Conservation (phyloP, 306 rosid species). For the Nissolia schottii region DNA sequence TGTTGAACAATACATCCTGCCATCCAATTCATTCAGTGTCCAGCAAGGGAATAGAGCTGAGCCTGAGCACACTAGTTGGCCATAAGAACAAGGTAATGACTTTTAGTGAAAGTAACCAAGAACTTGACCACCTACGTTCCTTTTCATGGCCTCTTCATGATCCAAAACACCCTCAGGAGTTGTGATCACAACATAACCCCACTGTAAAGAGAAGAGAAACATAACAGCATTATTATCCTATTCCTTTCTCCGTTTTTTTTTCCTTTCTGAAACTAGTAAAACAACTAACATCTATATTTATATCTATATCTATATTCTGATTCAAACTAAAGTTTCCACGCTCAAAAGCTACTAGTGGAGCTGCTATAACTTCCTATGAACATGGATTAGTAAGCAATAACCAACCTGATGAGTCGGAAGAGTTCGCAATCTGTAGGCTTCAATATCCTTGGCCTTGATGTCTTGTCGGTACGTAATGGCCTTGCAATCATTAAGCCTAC, state of each 20-base stretch:
- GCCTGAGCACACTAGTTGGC: background rate
- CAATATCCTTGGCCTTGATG: constrained; percentile 68
- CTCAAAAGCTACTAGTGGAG: background rate
- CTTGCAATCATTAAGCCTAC: constrained; percentile 74
- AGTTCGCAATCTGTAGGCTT: constrained; percentile 49
- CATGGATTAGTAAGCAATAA: background rate
- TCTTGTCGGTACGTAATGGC: constrained; percentile 77
- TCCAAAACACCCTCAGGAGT: constrained; percentile 95
- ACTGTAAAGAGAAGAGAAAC: constrained; percentile 49
- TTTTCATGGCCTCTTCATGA: constrained; percentile 76
- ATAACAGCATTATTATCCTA: background rate
- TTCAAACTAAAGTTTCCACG: background rate
- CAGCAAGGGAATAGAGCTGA: background rate
- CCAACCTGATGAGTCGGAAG: constrained; percentile 87
- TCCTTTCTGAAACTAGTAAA: background rate
- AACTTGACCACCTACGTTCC: constrained; percentile 44
- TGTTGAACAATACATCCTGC: background rate
- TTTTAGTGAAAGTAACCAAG: constrained; percentile 68
- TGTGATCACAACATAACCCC: constrained; percentile 95
- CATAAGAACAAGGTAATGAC: background rate
- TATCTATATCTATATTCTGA: too few species aligned
- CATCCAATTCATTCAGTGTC: background rate
- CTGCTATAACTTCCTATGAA: background rate
- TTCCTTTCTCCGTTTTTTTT: background rate
- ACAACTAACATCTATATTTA: background rate